phyloP scores from a whole-genome alignment of 306 rosid species.

The Lathyrus tuberosus region DNA sequence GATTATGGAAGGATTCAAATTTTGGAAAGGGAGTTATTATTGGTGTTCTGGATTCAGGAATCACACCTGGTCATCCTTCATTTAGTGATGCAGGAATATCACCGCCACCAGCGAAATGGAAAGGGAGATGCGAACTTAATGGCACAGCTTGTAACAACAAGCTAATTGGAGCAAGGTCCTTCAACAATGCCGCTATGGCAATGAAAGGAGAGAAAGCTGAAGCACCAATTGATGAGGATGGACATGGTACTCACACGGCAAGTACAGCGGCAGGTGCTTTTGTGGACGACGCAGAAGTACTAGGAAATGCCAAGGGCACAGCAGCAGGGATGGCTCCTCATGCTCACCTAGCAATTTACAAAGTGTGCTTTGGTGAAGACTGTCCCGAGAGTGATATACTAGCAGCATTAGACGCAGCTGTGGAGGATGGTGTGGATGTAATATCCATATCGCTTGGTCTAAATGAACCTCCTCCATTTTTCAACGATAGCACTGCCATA shows the following conservation, averaged over 20 bases:
- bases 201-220: conserved; percentile 23
- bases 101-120: conserved; percentile 78
- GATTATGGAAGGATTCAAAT: conserved; percentile 65
- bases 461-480: conserved; percentile 46
- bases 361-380: conserved; percentile 46
- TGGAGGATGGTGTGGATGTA: conserved; percentile 68
- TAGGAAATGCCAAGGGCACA: conserved; percentile 75
- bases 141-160: conserved; percentile 66
- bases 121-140: conserved; percentile 66
- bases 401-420: conserved; percentile 55
- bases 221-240: conserved; percentile 48
- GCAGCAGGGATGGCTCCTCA: conserved; percentile 75
- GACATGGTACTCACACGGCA: conserved; percentile 59
- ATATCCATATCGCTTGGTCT: conserved; percentile 68
- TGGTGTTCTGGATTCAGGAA: conserved; percentile 74
- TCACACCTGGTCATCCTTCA: conserved; percentile 62
- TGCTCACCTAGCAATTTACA: conserved; percentile 70
- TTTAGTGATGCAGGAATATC: conserved; percentile 63
- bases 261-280: conserved; percentile 56
- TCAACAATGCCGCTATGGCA: conserved; percentile 39
- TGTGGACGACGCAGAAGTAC: conserved; percentile 48
- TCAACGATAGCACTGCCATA: conserved; percentile 55
- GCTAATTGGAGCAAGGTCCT: conserved; percentile 69
- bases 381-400: conserved; percentile 50
- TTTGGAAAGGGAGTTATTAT: conserved; percentile 68